Percentiles rank a stretch among this genome's conserved stretches.
phyloP scores from a whole-genome alignment of 1,284 basidiomycete genomes.

The Austroboletus niveus region DNA sequence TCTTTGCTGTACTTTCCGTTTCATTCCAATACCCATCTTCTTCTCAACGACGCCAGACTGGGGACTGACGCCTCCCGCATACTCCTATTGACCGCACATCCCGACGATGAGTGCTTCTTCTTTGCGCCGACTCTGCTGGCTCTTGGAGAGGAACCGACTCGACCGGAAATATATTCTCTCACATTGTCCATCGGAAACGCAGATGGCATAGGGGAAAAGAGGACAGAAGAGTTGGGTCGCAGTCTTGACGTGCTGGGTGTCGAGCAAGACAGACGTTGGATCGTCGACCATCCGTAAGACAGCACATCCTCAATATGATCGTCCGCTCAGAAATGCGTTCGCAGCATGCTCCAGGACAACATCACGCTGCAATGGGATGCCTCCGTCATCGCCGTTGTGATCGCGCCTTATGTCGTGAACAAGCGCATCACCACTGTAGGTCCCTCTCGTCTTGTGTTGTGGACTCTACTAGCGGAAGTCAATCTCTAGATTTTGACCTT shows the following conservation, averaged over 20 bases:
- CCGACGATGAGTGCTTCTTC: slow-evolving; percentile 92
- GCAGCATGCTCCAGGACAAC: slow-evolving; percentile 76
- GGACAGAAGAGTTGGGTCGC: slow-evolving; percentile 62
- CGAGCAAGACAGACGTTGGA: slow-evolving; percentile 48
- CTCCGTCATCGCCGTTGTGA: slow-evolving; percentile 54
- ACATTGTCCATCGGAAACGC: slow-evolving; percentile 74
- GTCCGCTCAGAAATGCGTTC: slow-evolving; percentile 11
- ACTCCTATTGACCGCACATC: slow-evolving; percentile 82
- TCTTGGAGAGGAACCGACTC: slow-evolving; percentile 31
- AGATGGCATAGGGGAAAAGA: slow-evolving; percentile 70
- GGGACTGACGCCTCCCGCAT: slow-evolving; percentile 31
- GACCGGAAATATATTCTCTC: slow-evolving; percentile 47
- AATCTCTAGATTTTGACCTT: slow-evolving; percentile 83
- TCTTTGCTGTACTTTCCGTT: slow-evolving; percentile 29
- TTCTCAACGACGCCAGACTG: slow-evolving; percentile 9
- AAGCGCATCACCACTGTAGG: slow-evolving; percentile 66
- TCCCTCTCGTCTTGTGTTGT: background rate
- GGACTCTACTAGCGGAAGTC: slow-evolving; percentile 1
- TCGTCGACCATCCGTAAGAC: slow-evolving; percentile 69
- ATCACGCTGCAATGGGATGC: slow-evolving; percentile 70
- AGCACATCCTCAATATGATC: slow-evolving; percentile 1
- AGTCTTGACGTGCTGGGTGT: slow-evolving; percentile 79
- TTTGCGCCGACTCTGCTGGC: slow-evolving; percentile 80
- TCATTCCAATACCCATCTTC: slow-evolving; percentile 20
- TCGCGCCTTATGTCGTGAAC: slow-evolving; percentile 57